Evolutionary conservation across 306 rosid species (phyloP).

Genomic region (Echinosophora koreensis): DNA sequence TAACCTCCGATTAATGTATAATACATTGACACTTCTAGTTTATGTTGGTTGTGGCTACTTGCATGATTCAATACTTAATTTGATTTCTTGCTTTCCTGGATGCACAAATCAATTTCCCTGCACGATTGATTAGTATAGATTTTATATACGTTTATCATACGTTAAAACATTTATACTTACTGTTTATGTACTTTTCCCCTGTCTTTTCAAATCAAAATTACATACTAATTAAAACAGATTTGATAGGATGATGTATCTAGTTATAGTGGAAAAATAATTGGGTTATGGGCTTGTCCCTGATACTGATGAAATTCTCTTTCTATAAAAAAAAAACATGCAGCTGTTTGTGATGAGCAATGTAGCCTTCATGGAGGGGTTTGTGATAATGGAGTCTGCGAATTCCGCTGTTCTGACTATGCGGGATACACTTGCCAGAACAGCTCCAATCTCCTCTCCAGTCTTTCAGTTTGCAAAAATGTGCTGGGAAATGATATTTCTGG

Average conservation of each 20-base stretch:
- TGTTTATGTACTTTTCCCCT: neutral
- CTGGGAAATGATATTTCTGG: conserved; percentile 78
- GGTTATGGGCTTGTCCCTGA: too few relatives aligned
- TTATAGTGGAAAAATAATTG: too few relatives aligned
- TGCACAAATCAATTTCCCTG: too few relatives aligned
- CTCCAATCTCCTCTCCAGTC: conserved; percentile 76
- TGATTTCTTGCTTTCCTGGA: too few relatives aligned
- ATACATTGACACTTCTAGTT: conserved; percentile 2
- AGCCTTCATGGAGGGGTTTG: conserved; percentile 97
- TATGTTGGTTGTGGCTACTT: neutral
- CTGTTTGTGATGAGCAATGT: conserved; percentile 93
- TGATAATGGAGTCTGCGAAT: conserved; percentile 94
- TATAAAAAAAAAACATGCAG: conserved; percentile 52
- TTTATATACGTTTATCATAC: too few relatives aligned
- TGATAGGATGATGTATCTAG: conserved; percentile 18
- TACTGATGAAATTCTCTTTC: neutral
- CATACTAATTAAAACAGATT: neutral
- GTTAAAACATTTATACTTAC: neutral
- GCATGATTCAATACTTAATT: too few relatives aligned
- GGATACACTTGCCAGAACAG: conserved; percentile 96
- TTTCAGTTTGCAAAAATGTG: conserved; percentile 79
- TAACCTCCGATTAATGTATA: conserved; percentile 18
- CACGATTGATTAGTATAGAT: too few relatives aligned
- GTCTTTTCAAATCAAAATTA: neutral
- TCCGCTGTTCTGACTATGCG: conserved; percentile 91